Evolutionary conservation across 495 filamentous ascomycete genomes (phyloP), one percentile per base, ranked within the genome.

Genomic region (Lepraria neglecta): DNA sequence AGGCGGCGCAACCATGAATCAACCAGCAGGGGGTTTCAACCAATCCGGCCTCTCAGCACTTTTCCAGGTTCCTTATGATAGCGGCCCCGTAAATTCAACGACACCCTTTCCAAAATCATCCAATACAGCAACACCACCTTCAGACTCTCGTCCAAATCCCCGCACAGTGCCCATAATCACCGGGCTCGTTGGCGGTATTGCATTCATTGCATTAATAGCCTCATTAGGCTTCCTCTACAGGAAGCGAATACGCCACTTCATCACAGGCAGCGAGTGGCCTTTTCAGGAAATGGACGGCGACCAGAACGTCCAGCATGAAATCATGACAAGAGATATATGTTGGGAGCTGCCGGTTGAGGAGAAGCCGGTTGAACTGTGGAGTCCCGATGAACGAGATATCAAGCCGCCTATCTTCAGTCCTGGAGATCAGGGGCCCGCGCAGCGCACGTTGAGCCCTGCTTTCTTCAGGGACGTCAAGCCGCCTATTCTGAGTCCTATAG

Each of bases 11-110:
- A 62, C 61, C 9, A 48, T 67, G 56, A 55, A 24, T 9, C 48
- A 59, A 21, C 69, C 69, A 19, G 31, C 43, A 7, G 43, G 54
- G 6, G 69, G 69, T 6, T 71, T 68, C 55, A 65, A 60, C 30
- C 61, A 66, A 17, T 1, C 53, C 33, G 56, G 60, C 47, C 50
- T 71, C 9, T 66, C 64, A 47, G 35, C 56, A 11, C 61, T 70
- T 15, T 71, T 67, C 58, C 59, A 56, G 27, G 35, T 43, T n/a
- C 53, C 50, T 9, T 38, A 7, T n/a, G 7, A 24, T 9, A 15
- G 15, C 11, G n/a, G 6, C 21, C 19, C 28, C 4, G 2, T 4
- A n/a, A 54, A 38, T 54, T 19, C 51, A 28, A 54, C 30, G 17
- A 38, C 28, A 38, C 19, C 51, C 31, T 35, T 33, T 30, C 50